Evolutionary conservation across 2,329 filamentous ascomycete species (phyloP).

Genomic region (Cytospora piceicola): DNA sequence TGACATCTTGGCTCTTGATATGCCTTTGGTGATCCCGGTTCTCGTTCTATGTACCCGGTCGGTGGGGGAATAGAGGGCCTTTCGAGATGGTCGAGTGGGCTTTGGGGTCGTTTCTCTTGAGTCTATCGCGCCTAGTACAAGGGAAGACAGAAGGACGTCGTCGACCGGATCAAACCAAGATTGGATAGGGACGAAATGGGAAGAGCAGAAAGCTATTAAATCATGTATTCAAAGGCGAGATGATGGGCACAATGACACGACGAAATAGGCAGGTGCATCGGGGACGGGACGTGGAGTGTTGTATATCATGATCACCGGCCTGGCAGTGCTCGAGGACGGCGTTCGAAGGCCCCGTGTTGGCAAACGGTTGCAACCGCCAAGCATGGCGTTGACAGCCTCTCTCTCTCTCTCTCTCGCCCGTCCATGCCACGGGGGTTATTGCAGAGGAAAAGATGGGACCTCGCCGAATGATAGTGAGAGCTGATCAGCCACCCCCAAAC

Average conservation of each 20-base stretch:
- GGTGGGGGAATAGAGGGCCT: no score
- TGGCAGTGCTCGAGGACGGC: constrained; percentile 9
- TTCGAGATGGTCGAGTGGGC: neutral
- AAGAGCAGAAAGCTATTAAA: constrained; percentile 11
- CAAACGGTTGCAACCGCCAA: neutral
- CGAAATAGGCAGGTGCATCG: constrained; percentile 26
- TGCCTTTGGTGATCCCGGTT: neutral
- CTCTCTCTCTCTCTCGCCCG: no score
- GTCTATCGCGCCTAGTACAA: constrained; percentile 8
- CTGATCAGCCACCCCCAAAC: neutral
- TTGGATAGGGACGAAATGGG: neutral
- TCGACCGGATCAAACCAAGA: constrained; percentile 9
- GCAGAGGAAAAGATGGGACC: neutral
- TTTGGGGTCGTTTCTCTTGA: neutral
- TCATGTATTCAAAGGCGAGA: neutral
- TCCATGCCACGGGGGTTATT: neutral
- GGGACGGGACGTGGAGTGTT: constrained; percentile 8
- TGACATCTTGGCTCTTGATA: neutral
- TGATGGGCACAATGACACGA: neutral
- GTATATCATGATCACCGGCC: constrained; percentile 17
- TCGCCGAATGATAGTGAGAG: neutral
- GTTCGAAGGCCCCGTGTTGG: neutral
- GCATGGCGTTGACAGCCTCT: neutral
- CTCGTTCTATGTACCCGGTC: neutral
- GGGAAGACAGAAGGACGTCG: neutral